Evolutionary conservation across 345 rosid species (phyloP).

Genomic region (Gossypium rotundifolium): DNA sequence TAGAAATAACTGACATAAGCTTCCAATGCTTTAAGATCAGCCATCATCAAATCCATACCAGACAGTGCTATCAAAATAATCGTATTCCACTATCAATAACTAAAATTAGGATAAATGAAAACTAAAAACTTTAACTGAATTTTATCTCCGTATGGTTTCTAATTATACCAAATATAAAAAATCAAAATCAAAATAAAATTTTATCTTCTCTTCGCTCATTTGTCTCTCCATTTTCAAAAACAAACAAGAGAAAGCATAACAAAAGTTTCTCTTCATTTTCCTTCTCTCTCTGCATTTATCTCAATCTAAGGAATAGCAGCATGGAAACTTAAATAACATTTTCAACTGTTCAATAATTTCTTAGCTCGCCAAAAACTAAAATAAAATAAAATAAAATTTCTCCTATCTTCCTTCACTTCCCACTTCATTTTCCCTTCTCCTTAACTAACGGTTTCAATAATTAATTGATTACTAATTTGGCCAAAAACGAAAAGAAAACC

Average conservation of each 20-base stretch:
- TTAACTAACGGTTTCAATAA: neutral
- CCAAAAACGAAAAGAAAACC: constrained; percentile 26
- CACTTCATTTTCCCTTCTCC: neutral
- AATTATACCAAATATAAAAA: neutral
- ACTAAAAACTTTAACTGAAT: neutral
- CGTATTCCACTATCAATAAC: constrained; percentile 10
- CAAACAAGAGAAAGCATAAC: neutral
- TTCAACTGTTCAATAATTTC: neutral
- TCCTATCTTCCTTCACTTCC: neutral
- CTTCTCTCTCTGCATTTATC: neutral
- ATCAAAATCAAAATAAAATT: neutral
- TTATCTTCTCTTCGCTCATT: neutral
- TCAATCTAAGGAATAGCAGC: neutral
- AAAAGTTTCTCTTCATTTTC: neutral
- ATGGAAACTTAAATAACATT: neutral
- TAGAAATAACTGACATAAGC: constrained; percentile 63
- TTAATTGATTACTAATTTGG: neutral
- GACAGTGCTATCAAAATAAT: constrained; percentile 50
- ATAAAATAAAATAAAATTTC: neutral
- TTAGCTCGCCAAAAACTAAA: neutral
- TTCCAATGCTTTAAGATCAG: constrained; percentile 88
- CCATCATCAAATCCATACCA: constrained; percentile 80
- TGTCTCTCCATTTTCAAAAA: neutral
- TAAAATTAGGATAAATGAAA: neutral
- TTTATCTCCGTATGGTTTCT: neutral